Percentiles rank a stretch among this genome's conserved stretches.
These are phyloP conservation scores for Ceratocystis diversiconidia DNA, from an alignment of 2,329 filamentous ascomycete genomes.

Conservation along the genomic window DNA sequence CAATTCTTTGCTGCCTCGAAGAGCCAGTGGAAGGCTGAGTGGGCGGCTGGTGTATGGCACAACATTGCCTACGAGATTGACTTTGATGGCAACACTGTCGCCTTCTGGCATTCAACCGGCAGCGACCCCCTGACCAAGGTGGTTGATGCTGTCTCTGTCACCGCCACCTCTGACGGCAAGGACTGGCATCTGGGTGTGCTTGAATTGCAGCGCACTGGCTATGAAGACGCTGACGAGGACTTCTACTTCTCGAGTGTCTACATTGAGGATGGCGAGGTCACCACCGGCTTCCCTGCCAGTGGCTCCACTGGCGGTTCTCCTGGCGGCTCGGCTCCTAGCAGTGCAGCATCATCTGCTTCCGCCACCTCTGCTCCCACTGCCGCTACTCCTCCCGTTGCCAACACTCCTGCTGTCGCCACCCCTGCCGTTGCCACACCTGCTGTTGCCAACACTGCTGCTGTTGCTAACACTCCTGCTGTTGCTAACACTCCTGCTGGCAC, in stretches of 20 bases:
- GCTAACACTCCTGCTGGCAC: not conserved
- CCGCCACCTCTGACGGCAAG: slow-evolving; percentile 49
- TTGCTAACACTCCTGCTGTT: not conserved
- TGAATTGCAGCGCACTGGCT: slow-evolving; percentile 44
- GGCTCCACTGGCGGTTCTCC: slow-evolving; percentile 7
- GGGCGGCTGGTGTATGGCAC: slow-evolving; percentile 53
- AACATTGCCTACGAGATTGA: slow-evolving; percentile 62
- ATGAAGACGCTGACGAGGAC: slow-evolving; percentile 43
- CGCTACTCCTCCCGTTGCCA: not conserved
- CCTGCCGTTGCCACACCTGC: not conserved
- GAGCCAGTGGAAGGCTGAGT: slow-evolving; percentile 48
- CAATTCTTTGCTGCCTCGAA: slow-evolving; percentile 50
- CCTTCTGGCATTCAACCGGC: slow-evolving; percentile 57
- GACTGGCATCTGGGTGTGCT: slow-evolving; percentile 63
- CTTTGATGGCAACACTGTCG: slow-evolving; percentile 47
- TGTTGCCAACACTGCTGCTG: not conserved
- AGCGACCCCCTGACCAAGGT: slow-evolving; percentile 41
- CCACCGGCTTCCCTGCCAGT: slow-evolving; percentile 22
- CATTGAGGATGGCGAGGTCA: slow-evolving; percentile 37
- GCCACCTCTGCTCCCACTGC: not conserved
- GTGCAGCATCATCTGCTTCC: not conserved
- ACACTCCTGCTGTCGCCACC: not conserved
- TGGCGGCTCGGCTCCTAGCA: slow-evolving; percentile 2
- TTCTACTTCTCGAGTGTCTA: slow-evolving; percentile 61
- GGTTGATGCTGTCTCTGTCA: slow-evolving; percentile 44